Percentiles rank a stretch among this genome's conserved stretches.
Conservation (phyloP, 139 green algal genomes). For the Chlorella sp. region DNA sequence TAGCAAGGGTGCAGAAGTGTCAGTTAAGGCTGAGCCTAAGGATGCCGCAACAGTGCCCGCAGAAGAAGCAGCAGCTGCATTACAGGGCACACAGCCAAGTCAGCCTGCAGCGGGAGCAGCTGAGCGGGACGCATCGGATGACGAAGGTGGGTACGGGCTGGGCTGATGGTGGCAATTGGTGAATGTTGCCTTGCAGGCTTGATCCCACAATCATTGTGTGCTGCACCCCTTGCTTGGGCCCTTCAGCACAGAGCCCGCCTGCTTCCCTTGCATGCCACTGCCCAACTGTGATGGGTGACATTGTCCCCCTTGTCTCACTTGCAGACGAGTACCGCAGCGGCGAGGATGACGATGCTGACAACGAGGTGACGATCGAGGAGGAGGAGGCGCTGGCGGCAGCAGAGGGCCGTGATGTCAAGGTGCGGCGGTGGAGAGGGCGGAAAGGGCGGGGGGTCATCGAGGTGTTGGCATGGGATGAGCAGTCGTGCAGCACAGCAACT, state of each 20-base stretch:
- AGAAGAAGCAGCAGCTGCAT: not conserved
- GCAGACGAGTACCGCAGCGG: conserved; percentile 31
- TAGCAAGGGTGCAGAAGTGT: not conserved
- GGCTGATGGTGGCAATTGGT: too few species aligned
- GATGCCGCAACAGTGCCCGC: too few species aligned
- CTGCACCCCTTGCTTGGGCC: too few species aligned
- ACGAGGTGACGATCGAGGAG: conserved; percentile 85
- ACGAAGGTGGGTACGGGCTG: not conserved
- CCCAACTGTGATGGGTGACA: too few species aligned
- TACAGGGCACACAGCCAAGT: conserved; percentile 2
- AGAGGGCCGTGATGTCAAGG: conserved; percentile 47
- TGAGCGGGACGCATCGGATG: conserved; percentile 15
- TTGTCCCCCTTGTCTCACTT: too few species aligned
- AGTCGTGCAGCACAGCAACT: too few species aligned
- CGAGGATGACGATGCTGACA: conserved; percentile 61
- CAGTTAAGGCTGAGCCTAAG: not conserved
- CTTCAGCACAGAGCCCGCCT: not conserved
- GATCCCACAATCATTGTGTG: too few species aligned
- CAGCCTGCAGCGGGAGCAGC: not conserved
- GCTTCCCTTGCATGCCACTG: not conserved
- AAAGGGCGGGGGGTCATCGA: too few species aligned
- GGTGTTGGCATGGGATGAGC: too few species aligned
- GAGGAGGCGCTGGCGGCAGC: conserved; percentile 66
- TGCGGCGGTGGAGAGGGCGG: not conserved
- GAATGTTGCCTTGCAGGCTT: too few species aligned